phyloP scores from a whole-genome alignment of 495 filamentous ascomycete species.

The Astrothelium subdiscretum region DNA sequence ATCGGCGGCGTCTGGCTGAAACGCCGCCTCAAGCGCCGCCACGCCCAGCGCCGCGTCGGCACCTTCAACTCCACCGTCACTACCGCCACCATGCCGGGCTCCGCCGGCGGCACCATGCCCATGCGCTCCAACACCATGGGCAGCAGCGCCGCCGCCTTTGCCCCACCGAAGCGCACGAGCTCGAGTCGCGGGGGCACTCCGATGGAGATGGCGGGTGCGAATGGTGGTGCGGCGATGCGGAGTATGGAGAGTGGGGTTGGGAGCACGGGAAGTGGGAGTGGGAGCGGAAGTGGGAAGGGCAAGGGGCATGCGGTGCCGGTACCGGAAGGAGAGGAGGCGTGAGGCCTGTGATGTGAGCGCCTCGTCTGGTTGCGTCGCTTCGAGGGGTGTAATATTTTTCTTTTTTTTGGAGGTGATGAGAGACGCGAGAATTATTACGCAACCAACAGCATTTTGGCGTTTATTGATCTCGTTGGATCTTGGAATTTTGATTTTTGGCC shows the following conservation, averaged over 20 bases:
- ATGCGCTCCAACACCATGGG: no score
- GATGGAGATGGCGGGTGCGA: neutral
- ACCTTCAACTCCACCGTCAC: constrained; percentile 21
- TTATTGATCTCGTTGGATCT: neutral
- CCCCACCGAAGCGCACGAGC: neutral
- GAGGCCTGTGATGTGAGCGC: no score
- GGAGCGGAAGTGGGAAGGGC: neutral
- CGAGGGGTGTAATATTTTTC: no score
- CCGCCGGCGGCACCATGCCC: neutral
- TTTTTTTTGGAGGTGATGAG: no score
- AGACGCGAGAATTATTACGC: neutral
- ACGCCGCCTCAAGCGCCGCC: constrained; percentile 20
- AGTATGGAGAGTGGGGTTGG: neutral
- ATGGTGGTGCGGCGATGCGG: neutral
- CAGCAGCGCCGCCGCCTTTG: neutral
- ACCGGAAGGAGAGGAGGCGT: neutral
- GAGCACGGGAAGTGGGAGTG: neutral
- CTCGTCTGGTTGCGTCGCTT: no score
- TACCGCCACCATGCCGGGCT: constrained; percentile 3
- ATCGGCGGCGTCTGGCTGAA: constrained; percentile 21
- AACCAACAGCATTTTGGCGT: neutral
- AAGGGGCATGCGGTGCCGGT: neutral
- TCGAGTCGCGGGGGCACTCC: neutral
- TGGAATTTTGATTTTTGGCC: neutral
- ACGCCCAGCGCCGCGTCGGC: constrained; percentile 11